A percentile compares a stretch with the other conserved stretches of the same genome.
phyloP scores from a whole-genome alignment of 306 rosid species.

The Hippophae tibetana region DNA sequence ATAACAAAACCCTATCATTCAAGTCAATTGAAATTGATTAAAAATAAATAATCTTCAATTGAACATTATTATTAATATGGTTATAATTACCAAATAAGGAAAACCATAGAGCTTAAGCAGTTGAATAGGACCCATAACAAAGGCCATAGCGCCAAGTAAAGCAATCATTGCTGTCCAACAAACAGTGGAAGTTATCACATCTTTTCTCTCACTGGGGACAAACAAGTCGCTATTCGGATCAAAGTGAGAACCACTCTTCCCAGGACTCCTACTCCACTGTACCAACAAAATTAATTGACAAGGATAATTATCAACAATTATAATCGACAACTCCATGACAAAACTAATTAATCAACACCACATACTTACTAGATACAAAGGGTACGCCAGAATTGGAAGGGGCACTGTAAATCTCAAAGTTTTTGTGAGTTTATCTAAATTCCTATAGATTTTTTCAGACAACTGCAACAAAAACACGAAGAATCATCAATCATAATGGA shows the following conservation, averaged over 20 bases:
- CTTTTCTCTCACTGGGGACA: constrained; percentile 46
- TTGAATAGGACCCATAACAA: constrained; percentile 59
- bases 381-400: constrained; percentile 69
- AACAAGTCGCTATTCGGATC: constrained; percentile 55
- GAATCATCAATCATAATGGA: neutral
- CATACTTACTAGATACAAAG: constrained; percentile 65
- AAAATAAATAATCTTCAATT: too few relatives aligned
- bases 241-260: constrained; percentile 67
- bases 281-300: constrained; percentile 17
- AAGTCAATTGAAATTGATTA: neutral
- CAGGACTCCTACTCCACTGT: constrained; percentile 67
- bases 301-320: neutral
- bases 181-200: constrained; percentile 50
- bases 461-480: constrained; percentile 35
- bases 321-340: constrained; percentile 8
- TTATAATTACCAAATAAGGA: constrained; percentile 45
- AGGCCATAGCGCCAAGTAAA: constrained; percentile 40
- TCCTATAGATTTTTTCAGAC: constrained; percentile 41
- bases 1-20: constrained; percentile 43
- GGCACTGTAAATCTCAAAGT: constrained; percentile 46
- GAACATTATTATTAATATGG: neutral
- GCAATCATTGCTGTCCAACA: constrained; percentile 72
- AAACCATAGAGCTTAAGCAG: constrained; percentile 55
- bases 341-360: constrained; percentile 4
- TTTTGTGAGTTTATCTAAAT: constrained; percentile 35